Base-by-base conservation (phyloP, 2,329 filamentous ascomycete genomes). In the Diaporthe eres region DNA sequence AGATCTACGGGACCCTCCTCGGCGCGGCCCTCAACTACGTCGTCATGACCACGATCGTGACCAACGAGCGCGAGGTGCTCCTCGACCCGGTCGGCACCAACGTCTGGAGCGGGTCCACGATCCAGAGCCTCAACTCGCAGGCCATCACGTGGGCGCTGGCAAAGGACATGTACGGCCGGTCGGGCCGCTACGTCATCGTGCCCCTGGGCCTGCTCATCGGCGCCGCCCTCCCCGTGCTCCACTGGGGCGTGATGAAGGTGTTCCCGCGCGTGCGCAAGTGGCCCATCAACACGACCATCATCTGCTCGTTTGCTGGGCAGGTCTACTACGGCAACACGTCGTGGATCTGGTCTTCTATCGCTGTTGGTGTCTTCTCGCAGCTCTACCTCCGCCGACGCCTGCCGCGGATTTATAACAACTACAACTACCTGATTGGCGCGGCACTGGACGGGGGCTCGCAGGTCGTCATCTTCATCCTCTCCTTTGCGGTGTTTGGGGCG, bases 401-500 rank as follows among this genome's bases (percentile, higher is more conserved):
- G 10, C 83, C 85, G 0, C 63, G 80, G 12, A 80, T 84, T 53
- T 87, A 85, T 77, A 82, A 85, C 57, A 82, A 85, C 72, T 87
- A 85, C 75, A 85, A 85, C 67, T 86, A 86, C 74, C 78, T 87
- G 5, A 79, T 86, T 6, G 82, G 82, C 0, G 85, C 83, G 2
- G 85, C 84, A 3, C 79, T 86, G 51, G 83, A 85, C 63, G 85
- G 85, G 5, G 85, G 84, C 1, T 83, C 83, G 71, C 81, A 85
- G 61, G 81, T 84, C 0, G 79, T 85, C 8, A 80, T 86, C 17
- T 86, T 87, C 57, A 82, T 87, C 39, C 75, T 86, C 2, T 84
- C 84, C 0, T 86, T 87, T 79, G 84, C 84, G 0, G 83, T 88
- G 1, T 84, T 86, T 58, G 87, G 87, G 9, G 86, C 84, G 1